These are phyloP conservation scores for Chaetothyriales sp. DNA, from an alignment of 2,329 filamentous ascomycete genomes.

Conservation along the genomic window DNA sequence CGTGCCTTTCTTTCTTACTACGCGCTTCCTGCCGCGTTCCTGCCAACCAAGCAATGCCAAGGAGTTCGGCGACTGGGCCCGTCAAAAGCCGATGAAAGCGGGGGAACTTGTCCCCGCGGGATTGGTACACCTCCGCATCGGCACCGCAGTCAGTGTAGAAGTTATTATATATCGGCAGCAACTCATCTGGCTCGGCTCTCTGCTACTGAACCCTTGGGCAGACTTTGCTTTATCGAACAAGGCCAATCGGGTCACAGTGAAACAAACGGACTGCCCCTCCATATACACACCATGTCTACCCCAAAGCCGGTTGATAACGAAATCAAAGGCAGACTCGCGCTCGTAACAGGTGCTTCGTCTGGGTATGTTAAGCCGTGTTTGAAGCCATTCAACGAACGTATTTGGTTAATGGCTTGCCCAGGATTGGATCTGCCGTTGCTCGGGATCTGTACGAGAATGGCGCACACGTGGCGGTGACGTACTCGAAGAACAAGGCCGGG, in stretches of 20 bases:
- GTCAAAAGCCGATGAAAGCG: conserved; percentile 5
- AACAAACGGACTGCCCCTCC: not conserved
- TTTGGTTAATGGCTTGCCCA: conserved; percentile 18
- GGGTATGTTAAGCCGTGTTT: conserved; percentile 35
- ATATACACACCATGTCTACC: not conserved
- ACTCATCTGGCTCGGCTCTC: conserved; percentile 4
- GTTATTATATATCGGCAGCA: not conserved
- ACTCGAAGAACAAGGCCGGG: conserved; percentile 36
- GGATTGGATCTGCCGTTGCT: conserved; percentile 47
- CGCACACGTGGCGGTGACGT: conserved; percentile 44
- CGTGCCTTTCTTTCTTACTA: not conserved
- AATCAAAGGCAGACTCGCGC: conserved; percentile 38
- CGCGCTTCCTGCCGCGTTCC: not conserved
- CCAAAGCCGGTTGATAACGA: conserved; percentile 27
- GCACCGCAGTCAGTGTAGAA: not conserved
- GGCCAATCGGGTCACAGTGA: too few relatives aligned
- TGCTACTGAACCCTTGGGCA: not conserved
- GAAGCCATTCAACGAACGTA: not conserved
- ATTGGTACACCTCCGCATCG: not conserved
- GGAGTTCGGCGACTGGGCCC: conserved; percentile 2
- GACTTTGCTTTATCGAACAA: too few relatives aligned
- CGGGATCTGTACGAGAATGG: conserved; percentile 38
- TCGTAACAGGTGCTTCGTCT: conserved; percentile 47
- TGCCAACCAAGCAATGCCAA: not conserved
- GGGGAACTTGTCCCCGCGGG: not conserved